Percentiles rank a stretch among this genome's conserved stretches.
phyloP scores from a whole-genome alignment of 371 early-diverging fungal species.

The Actinomucor elegans region DNA sequence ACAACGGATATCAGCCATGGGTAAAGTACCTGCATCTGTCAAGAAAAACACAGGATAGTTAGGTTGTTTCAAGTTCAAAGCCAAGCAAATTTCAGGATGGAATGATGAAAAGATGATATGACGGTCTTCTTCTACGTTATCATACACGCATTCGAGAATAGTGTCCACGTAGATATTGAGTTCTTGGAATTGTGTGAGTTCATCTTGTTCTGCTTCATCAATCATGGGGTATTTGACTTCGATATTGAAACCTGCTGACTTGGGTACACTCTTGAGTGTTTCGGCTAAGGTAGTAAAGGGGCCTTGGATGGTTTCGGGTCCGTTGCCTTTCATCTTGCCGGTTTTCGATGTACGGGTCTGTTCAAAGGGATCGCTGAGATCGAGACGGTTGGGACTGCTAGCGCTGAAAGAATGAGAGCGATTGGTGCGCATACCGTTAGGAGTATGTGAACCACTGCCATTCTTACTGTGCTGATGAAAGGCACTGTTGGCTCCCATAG shows the following conservation, averaged over 20 bases:
- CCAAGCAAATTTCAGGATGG: slow-evolving; percentile 87
- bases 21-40: slow-evolving; percentile 81
- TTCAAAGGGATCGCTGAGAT: slow-evolving; percentile 27
- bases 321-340: slow-evolving; percentile 66
- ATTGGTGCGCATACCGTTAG: slow-evolving; percentile 27
- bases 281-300: slow-evolving; percentile 85
- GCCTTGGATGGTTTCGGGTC: slow-evolving; percentile 72
- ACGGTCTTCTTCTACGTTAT: slow-evolving; percentile 65
- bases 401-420: slow-evolving; percentile 59
- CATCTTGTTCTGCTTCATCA: slow-evolving; percentile 82
- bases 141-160: slow-evolving; percentile 78
- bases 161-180: slow-evolving; percentile 87
- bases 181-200: slow-evolving; percentile 66
- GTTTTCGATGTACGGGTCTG: slow-evolving; percentile 37
- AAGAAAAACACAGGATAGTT: slow-evolving; percentile 90
- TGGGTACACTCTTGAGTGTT: slow-evolving; percentile 76
- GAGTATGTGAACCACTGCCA: not conserved
- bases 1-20: slow-evolving; percentile 79
- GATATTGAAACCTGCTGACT: slow-evolving; percentile 87
- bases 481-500: not conserved
- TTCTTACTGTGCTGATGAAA: not conserved
- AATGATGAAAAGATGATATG: slow-evolving; percentile 93
- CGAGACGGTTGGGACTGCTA: slow-evolving; percentile 29
- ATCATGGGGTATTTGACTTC: slow-evolving; percentile 97
- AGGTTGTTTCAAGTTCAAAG: slow-evolving; percentile 82